Base-by-base conservation (phyloP, 805 yeast genomes). In the Spathaspora gorwiae region DNA sequence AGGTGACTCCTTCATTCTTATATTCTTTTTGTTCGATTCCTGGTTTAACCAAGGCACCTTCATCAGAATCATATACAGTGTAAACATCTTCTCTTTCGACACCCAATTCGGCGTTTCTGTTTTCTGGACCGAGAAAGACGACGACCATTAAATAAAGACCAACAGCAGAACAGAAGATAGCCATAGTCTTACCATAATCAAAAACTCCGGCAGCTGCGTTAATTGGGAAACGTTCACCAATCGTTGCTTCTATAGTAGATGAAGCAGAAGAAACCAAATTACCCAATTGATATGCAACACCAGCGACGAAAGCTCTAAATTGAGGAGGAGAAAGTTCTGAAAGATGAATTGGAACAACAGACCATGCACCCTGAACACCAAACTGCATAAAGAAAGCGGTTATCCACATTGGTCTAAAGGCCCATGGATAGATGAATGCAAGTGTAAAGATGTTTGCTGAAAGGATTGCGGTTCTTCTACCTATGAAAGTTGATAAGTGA, bases 291-390 rank as follows among this genome's bases (percentile, higher is more conserved):
- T 84, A 84, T 8, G 80, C 73, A 24, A 80, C 61, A 42, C 89
- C 87, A 44, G 76, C 75, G 38, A 82, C 72, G 50, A 83, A 72
- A 1, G 88, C 72, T 55, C 87, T 70, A 46, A 82, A 84, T 11
- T 53, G 56, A 12, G 68, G 62, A 15, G 65, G 64, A 11, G 86
- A 76, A 41, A 84, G 68, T 61, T 84, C 90, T 29, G 81, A 69
- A 35, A 84, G 65, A 61, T 83, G 81, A 37, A 81, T 75, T 13
- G 90, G 87, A 10, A 79, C 71, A 40, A 84, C 78, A 49, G 90
- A 89, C 85, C 87, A 84, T 6, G 82, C 81, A 31, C 89, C 90
- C 68, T 81, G 83, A 5, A 83, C 84, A 45, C 78, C 76, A 55
- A 78, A 75, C 58, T 82, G 86, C 56, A 83, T 57, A 66, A 81